phyloP scores from a whole-genome alignment of 768 basidiomycete species.

The Xerocomellus intermedius region DNA sequence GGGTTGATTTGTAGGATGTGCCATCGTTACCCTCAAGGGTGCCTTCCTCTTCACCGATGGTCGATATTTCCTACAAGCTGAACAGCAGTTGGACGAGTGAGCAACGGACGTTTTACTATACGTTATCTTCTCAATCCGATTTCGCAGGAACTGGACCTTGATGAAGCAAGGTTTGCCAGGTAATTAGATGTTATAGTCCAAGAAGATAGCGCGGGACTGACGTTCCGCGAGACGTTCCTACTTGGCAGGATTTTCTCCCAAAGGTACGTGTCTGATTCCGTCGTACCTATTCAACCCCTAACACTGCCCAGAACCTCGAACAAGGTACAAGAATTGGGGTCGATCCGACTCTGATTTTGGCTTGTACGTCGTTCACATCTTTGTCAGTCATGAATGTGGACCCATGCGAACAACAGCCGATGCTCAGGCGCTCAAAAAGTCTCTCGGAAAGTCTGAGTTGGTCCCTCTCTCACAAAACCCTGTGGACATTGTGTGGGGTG shows the following conservation, averaged over 20 bases:
- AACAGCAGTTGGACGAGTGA: constrained; percentile 81
- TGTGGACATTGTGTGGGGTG: constrained; percentile 75
- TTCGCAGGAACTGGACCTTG: constrained; percentile 78
- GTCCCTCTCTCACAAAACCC: constrained; percentile 70
- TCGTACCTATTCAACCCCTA: background rate
- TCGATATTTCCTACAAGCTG: constrained; percentile 91
- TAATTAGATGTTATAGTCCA: constrained; percentile 20
- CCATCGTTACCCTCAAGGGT: constrained; percentile 64
- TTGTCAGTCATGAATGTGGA: constrained; percentile 11
- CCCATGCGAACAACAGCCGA: constrained; percentile 45
- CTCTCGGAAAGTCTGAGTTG: constrained; percentile 60
- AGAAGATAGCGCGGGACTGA: constrained; percentile 12
- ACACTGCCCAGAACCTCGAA: constrained; percentile 52
- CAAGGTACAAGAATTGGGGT: constrained; percentile 70
- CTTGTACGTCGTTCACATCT: constrained; percentile 40
- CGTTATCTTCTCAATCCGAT: background rate
- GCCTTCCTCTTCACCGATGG: constrained; percentile 95
- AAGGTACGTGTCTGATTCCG: constrained; percentile 45
- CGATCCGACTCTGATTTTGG: constrained; percentile 74
- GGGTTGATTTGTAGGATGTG: constrained; percentile 55
- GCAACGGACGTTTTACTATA: constrained; percentile 13
- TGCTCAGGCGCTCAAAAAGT: constrained; percentile 57
- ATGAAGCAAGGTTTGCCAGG: constrained; percentile 92
- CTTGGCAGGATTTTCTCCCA: constrained; percentile 84
- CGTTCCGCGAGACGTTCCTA: constrained; percentile 64